Evolutionary conservation across 345 rosid genomes (phyloP), one percentile per base, ranked within the genome.

Genomic region (Schrenkiella parvula): DNA sequence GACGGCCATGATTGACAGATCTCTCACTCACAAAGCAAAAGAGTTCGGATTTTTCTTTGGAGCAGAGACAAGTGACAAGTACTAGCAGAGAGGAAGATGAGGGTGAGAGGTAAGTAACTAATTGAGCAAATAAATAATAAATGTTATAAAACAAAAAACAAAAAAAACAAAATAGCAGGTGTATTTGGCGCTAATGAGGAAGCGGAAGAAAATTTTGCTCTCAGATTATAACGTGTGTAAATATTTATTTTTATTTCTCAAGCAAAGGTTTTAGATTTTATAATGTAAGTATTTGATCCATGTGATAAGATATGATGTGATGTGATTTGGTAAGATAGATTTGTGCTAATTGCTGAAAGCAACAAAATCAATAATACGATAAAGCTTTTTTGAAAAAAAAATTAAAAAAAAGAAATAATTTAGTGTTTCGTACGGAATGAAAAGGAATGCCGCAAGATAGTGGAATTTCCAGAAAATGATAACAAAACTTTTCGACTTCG

Each of bases 1-100:
- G 26, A 52, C 61, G 25, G 86, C 70, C 88, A 83, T 83, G 59
- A n/a, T 38, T 43, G 58, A 15, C 4, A 10, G 68, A 70, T 51
- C 60, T 26, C 18, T 4, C 12, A 17, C 60, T 26, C 18, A 4
- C 12, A 17, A 12, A 54, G 4, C 31, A 17, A 34, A 15, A 54
- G 53, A 54, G 46, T 47, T 28, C 0, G 13, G 47, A 50, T 14
- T 19, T 43, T 12, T 29, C 8, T 14, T 52, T 38, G 37, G 44
- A 25, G 32, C 14, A 65, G 66, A 46, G 60, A 66, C 15, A 10
- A 25, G 77, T 31, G 70, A 26, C 38, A 37, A 35, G 71, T 74
- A 66, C 37, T 44, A 66, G 31, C 34, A 15, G 17, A 48, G 66
- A 57, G 19, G 67, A 39, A 48, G 71, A 64, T 44, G 71, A 56